Evolutionary conservation across 176 grass and related monocot species (phyloP), one percentile per base, ranked within the genome.

Genomic region (Elymus sibiricus): DNA sequence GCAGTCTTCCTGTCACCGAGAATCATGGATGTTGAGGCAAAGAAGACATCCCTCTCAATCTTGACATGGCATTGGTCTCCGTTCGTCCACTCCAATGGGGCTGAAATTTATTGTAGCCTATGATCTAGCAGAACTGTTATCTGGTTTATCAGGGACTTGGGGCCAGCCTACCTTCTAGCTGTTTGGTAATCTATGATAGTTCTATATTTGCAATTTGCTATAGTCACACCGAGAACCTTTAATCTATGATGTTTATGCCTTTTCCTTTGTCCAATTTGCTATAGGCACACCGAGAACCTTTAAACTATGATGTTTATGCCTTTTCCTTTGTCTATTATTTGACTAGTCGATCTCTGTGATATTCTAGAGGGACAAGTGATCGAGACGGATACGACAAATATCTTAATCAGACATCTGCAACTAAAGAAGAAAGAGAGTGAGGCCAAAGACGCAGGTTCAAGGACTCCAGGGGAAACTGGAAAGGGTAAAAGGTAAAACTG

Each of bases 351-450:
- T 83, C 7, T 77, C 26, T 90, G 70, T 68, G 26, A 29, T 90
- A 78, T 79, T 88, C 72, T 79, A 98, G 92, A 92, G 71, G 97
- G 85, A 42, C 93, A 98, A 84, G 65, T 98, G 83, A 95, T 95
- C 76, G 82, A 92, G 76, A 98, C 97, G 16, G 86, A 98, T 89
- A 62, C 86, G 24, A 95, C 92, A 44, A 98, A 98, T 74, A 94
- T 98, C 88, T 92, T 98, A 80, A 98, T 95, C 70, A 98, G 97
- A 82, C 86, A 94, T 94, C 94, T 98, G 46, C 92, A 98, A 82
- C 80, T 94, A 64, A 95, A 85, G 82, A 95, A 98, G 76, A 90
- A 92, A 64, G 95, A 92, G 73, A 94, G 43, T 78, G 95, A 95
- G 27, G 77, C 74, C 44, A 94, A 92, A 74, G 93, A 95, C 34